These are phyloP conservation scores for Cyclocybe aegerita DNA, from an alignment of 768 basidiomycete genomes.

Conservation along the genomic window DNA sequence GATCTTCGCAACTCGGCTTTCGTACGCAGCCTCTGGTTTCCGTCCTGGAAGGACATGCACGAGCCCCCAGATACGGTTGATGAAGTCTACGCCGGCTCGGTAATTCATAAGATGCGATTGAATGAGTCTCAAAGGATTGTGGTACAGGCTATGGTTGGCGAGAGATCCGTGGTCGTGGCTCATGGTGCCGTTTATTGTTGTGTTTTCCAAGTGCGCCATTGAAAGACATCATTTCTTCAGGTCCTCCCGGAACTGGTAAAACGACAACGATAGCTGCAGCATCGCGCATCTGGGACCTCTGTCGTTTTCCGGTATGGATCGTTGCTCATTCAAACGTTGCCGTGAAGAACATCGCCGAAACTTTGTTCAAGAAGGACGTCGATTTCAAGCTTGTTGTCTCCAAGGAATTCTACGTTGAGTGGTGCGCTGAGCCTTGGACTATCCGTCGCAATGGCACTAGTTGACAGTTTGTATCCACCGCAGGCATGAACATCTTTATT, in stretches of 20 bases:
- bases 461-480: background rate
- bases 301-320: slow-evolving; percentile 32
- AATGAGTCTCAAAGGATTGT: slow-evolving; percentile 39
- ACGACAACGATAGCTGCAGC: slow-evolving; percentile 50
- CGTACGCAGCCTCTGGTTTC: slow-evolving; percentile 42
- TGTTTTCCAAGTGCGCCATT: background rate
- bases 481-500: slow-evolving; percentile 55
- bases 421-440: slow-evolving; percentile 23
- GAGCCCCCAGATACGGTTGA: background rate
- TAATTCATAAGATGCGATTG: slow-evolving; percentile 13
- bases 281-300: slow-evolving; percentile 32
- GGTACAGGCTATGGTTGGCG: slow-evolving; percentile 33
- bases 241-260: slow-evolving; percentile 55
- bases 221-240: slow-evolving; percentile 18
- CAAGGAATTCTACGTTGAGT: slow-evolving; percentile 46
- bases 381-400: slow-evolving; percentile 46
- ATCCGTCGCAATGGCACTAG: background rate
- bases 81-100: background rate
- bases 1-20: slow-evolving; percentile 30
- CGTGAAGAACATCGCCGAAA: slow-evolving; percentile 50
- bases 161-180: slow-evolving; percentile 30
- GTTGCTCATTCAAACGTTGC: slow-evolving; percentile 51
- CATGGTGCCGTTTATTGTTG: slow-evolving; percentile 30
- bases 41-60: slow-evolving; percentile 14
- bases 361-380: slow-evolving; percentile 31